These are phyloP conservation scores for Rhizopus microsporus DNA, from an alignment of 371 early-diverging fungal genomes.

Conservation along the genomic window DNA sequence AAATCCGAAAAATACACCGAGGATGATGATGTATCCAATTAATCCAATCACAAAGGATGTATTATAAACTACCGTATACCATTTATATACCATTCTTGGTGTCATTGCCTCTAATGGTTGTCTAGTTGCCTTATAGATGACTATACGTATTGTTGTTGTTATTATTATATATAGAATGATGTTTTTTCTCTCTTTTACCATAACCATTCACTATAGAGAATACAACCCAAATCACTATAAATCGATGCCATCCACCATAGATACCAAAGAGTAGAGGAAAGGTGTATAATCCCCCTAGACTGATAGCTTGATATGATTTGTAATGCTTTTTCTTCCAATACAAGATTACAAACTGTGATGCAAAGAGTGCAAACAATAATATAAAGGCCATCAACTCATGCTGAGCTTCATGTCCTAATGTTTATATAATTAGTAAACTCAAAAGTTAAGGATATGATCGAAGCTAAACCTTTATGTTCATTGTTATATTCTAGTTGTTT, in stretches of 20 bases:
- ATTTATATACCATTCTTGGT: conserved; percentile 72
- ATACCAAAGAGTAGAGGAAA: conserved; percentile 60
- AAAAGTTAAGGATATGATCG: not conserved
- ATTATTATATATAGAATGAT: no score
- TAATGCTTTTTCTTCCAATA: conserved; percentile 81
- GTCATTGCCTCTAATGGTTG: conserved; percentile 70
- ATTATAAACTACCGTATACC: conserved; percentile 67
- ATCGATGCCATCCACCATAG: conserved; percentile 52
- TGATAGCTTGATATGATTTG: conserved; percentile 74
- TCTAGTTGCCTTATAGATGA: conserved; percentile 58
- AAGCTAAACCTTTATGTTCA: conserved; percentile 42
- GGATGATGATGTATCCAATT: conserved; percentile 57
- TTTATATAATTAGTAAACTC: not conserved
- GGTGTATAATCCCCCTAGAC: conserved; percentile 74
- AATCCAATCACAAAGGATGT: conserved; percentile 66
- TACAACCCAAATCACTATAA: conserved; percentile 44
- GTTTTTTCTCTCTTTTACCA: conserved; percentile 22
- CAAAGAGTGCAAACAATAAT: conserved; percentile 67
- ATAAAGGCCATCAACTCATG: conserved; percentile 82
- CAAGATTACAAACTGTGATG: conserved; percentile 73
- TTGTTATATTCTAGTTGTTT: conserved; percentile 37
- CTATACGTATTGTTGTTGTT: conserved; percentile 21
- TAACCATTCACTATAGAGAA: conserved; percentile 45
- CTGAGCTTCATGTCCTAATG: conserved; percentile 63
- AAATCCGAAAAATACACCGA: conserved; percentile 63